phyloP scores from a whole-genome alignment of 1,284 basidiomycete genomes.

The Ceratobasidium sp. region DNA sequence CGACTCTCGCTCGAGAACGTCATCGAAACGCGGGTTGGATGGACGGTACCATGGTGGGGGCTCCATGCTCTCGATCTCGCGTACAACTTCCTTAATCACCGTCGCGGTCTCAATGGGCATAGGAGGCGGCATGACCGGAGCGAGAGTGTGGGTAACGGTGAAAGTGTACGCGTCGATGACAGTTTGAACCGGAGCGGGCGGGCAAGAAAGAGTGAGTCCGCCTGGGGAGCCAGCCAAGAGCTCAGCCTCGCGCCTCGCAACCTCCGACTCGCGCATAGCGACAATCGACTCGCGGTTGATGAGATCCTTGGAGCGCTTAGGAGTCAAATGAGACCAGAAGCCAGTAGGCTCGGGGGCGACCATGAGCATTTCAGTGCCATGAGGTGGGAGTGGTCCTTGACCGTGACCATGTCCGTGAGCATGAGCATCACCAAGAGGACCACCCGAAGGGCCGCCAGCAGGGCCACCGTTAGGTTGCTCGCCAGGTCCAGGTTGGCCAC shows the following conservation, averaged over 20 bases:
- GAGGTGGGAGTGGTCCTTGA: slow-evolving; percentile 20
- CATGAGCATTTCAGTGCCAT: slow-evolving; percentile 53
- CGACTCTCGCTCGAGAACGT: slow-evolving; percentile 82
- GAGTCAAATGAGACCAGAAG: slow-evolving; percentile 77
- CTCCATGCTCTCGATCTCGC: slow-evolving; percentile 65
- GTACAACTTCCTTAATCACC: slow-evolving; percentile 79
- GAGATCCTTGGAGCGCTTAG: slow-evolving; percentile 82
- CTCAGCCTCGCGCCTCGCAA: slow-evolving; percentile 86
- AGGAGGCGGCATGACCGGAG: slow-evolving; percentile 51
- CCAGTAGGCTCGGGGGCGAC: slow-evolving; percentile 64
- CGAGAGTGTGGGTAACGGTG: slow-evolving; percentile 66
- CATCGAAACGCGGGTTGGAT: slow-evolving; percentile 74
- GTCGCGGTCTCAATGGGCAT: slow-evolving; percentile 69
- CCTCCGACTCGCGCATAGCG: slow-evolving; percentile 82
- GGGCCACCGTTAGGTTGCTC: neutral
- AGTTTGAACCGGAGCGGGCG: slow-evolving; percentile 57
- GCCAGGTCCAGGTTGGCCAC: neutral
- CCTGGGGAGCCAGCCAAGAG: slow-evolving; percentile 82
- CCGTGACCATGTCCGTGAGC: neutral
- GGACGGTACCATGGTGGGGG: slow-evolving; percentile 73
- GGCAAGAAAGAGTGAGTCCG: slow-evolving; percentile 70
- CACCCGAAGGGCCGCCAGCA: neutral
- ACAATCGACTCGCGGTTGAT: slow-evolving; percentile 80
- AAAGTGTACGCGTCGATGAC: slow-evolving; percentile 50
- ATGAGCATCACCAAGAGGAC: neutral